These are phyloP conservation scores for Ophiocordyceps camponoti-saundersi DNA, from an alignment of 2,329 filamentous ascomycete species.

Conservation along the genomic window DNA sequence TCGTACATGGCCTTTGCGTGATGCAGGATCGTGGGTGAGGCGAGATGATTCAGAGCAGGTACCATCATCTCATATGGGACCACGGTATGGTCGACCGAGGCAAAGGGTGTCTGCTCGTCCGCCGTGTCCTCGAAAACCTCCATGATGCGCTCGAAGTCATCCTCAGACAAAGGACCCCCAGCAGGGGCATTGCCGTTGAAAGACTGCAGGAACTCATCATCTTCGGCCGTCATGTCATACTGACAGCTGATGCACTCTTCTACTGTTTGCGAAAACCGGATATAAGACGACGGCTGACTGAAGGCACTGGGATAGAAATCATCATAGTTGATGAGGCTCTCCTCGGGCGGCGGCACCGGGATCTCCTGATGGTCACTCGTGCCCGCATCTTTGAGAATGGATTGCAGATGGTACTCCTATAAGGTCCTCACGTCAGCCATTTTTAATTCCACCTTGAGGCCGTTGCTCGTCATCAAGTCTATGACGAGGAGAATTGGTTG, in stretches of 20 bases:
- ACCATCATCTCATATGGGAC: conserved; percentile 65
- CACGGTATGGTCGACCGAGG: conserved; percentile 74
- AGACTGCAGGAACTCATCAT: conserved; percentile 67
- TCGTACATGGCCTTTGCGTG: conserved; percentile 70
- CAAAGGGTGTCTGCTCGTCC: conserved; percentile 69
- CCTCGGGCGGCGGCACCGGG: conserved; percentile 45
- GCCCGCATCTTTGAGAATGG: conserved; percentile 44
- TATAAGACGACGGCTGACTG: conserved; percentile 78
- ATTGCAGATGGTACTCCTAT: conserved; percentile 91
- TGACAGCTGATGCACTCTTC: conserved; percentile 82
- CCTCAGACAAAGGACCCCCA: conserved; percentile 56
- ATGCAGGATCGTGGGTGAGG: conserved; percentile 29
- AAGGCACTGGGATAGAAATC: conserved; percentile 68
- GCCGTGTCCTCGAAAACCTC: conserved; percentile 86
- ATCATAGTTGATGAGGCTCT: conserved; percentile 66
- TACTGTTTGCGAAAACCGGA: conserved; percentile 94
- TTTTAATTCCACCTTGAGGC: not conserved
- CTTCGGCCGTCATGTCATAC: conserved; percentile 90
- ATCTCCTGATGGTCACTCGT: conserved; percentile 43
- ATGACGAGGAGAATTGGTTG: too few species aligned
- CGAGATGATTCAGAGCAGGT: conserved; percentile 39
- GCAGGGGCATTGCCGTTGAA: conserved; percentile 64
- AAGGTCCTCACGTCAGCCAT: not conserved
- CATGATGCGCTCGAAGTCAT: conserved; percentile 89
- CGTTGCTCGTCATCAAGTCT: too few species aligned